A percentile compares a stretch with the other conserved stretches of the same genome.
Conservation (phyloP, 768 basidiomycete genomes). For the Leccinum aurantiacum region DNA sequence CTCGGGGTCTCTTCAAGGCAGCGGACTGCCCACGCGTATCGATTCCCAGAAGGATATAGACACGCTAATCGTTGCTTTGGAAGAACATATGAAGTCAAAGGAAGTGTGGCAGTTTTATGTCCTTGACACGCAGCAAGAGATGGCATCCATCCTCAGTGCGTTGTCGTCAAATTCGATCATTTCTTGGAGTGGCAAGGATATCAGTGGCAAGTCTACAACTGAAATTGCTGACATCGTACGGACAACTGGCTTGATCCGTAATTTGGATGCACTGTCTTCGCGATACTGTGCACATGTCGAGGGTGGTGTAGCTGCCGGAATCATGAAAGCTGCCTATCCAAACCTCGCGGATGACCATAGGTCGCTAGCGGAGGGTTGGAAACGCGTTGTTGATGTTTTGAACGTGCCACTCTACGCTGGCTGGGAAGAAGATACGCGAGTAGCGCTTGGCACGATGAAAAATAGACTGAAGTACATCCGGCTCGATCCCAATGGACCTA, state of each 20-base stretch:
- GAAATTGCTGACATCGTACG: constrained; percentile 69
- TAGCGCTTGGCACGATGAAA: constrained; percentile 70
- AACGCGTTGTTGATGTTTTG: constrained; percentile 74
- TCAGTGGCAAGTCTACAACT: constrained; percentile 57
- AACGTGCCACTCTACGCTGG: constrained; percentile 88
- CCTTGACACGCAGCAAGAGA: constrained; percentile 68
- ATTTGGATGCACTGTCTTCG: constrained; percentile 57
- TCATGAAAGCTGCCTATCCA: constrained; percentile 67
- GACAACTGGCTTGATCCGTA: constrained; percentile 52
- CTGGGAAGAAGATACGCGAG: constrained; percentile 79
- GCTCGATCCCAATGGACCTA: constrained; percentile 81
- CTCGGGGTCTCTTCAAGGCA: constrained; percentile 60
- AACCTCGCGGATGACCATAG: constrained; percentile 46
- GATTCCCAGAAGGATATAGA: constrained; percentile 68
- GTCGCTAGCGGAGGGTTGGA: constrained; percentile 70
- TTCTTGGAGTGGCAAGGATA: constrained; percentile 60
- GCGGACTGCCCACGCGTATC: constrained; percentile 72
- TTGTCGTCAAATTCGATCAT: constrained; percentile 37
- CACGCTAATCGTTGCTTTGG: constrained; percentile 61
- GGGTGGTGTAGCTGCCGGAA: constrained; percentile 63
- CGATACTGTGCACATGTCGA: constrained; percentile 71
- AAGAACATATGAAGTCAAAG: constrained; percentile 56
- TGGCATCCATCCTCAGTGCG: constrained; percentile 45
- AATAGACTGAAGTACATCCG: constrained; percentile 79
- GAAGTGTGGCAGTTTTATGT: constrained; percentile 96